Evolutionary conservation across 192 early-diverging fungal genomes (phyloP), one percentile per base, ranked within the genome.

Genomic region (Helicostylum pulchrum): DNA sequence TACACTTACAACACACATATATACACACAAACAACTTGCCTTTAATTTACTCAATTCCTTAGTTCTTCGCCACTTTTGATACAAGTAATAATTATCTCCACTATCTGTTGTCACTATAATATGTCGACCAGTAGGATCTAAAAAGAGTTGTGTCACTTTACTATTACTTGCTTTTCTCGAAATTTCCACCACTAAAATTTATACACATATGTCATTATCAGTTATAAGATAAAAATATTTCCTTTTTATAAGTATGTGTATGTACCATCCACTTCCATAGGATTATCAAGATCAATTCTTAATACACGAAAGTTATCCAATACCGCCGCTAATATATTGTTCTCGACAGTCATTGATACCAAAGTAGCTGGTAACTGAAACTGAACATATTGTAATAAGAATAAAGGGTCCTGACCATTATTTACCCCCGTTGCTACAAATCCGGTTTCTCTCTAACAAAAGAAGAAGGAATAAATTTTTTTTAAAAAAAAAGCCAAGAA

Each of bases 51-150:
- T 61, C 39, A 98, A 77, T 36, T 80, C 67, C 66, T 93, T 93
- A 12, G 89, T 87, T 62, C 90, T 88, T 62, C 90, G 89, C 93
- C 94, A 96, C 51, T 83, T 84, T 50, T 86, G 78, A 73, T 83
- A 89, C 53, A 94, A 77, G 70, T 98, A 98, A 69, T 91, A 97
- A 68, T 88, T 96, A 62, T 96, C 93, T 57, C 94, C 94, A 17
- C 85, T 79, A 23, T 92, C 84, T 4, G 94, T 94, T 1, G 89
- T 87, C 50, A 95, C 83, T 54, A 98, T 81, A 68, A 96, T 64
- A 68, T 96, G 96, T 30, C 90, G 83, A 9, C 91, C 94, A 10
- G 88, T 90, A 11, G 93, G 93, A 69, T 96, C 93, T 56, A 94
- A 76, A 67, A 94, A 96, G 34, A 88, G 73, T 44, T 77, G 83